These are phyloP conservation scores for Nowakowskiella sp. DNA, from an alignment of 192 early-diverging fungal species.

Conservation along the genomic window DNA sequence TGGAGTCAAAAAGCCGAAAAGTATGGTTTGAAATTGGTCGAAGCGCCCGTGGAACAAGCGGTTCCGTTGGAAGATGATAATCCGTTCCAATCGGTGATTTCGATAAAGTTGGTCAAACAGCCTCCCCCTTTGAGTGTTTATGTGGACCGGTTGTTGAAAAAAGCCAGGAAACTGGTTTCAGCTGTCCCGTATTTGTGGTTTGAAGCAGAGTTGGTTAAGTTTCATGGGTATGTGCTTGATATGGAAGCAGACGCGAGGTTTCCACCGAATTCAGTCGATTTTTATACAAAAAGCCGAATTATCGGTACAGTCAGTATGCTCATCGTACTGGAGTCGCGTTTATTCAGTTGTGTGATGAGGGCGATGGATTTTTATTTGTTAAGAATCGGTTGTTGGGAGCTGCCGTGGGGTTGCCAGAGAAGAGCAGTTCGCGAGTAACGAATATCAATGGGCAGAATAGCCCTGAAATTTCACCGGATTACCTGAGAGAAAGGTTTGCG, in stretches of 20 bases:
- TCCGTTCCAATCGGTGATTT: constrained; percentile 75
- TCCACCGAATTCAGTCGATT: constrained; percentile 48
- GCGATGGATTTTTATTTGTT: constrained; percentile 78
- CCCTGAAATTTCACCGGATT: constrained; percentile 43
- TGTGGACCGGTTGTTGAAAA: no score
- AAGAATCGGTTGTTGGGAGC: constrained; percentile 63
- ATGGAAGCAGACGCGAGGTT: constrained; percentile 79
- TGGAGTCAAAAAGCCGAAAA: constrained; percentile 80
- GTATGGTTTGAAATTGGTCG: constrained; percentile 81
- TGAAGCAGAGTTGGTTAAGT: constrained; percentile 71
- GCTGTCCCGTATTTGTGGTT: constrained; percentile 56
- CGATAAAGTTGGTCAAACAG: constrained; percentile 37
- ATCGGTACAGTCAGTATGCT: constrained; percentile 80
- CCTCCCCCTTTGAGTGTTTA: constrained; percentile 55
- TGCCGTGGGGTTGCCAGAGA: constrained; percentile 27
- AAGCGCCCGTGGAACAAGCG: constrained; percentile 72
- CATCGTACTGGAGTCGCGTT: constrained; percentile 86
- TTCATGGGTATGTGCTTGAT: constrained; percentile 83
- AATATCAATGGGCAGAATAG: constrained; percentile 18
- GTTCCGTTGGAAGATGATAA: constrained; percentile 60
- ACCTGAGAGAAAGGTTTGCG: constrained; percentile 47
- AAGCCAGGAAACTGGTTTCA: constrained; percentile 11
- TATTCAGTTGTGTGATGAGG: constrained; percentile 71
- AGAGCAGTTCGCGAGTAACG: constrained; percentile 15
- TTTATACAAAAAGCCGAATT: constrained; percentile 55